Conservation (phyloP, 768 basidiomycete genomes). For the Mycena chlorophos region DNA sequence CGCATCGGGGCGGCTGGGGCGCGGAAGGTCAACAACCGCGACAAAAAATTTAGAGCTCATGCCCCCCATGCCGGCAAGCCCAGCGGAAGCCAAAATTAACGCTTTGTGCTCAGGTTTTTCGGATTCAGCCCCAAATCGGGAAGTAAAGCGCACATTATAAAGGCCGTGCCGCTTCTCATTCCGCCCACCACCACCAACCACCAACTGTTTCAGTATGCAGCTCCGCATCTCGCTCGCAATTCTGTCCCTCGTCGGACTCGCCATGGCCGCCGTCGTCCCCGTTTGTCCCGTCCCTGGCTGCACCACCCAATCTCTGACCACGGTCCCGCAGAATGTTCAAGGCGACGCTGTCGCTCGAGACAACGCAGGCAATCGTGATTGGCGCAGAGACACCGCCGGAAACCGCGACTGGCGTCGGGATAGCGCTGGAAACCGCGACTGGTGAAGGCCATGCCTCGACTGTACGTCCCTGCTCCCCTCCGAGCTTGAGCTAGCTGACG, state of each 20-base stretch:
- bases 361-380: conserved; percentile 15
- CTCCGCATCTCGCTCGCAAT: conserved; percentile 36
- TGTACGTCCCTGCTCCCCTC: not conserved
- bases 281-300: conserved; percentile 38
- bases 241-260: conserved; percentile 35
- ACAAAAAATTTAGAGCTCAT: too few relatives aligned
- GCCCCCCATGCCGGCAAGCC: too few relatives aligned
- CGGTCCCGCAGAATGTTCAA: conserved; percentile 21
- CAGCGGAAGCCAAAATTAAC: too few relatives aligned
- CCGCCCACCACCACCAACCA: conserved; percentile 24
- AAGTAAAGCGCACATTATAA: too few relatives aligned
- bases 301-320: conserved; percentile 8
- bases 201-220: conserved; percentile 30
- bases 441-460: conserved; percentile 18
- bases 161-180: conserved; percentile 20
- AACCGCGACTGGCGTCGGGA: conserved; percentile 26
- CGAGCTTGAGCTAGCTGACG: not conserved
- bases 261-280: conserved; percentile 26
- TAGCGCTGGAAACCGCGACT: conserved; percentile 20
- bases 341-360: conserved; percentile 19
- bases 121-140: too few relatives aligned
- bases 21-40: too few relatives aligned
- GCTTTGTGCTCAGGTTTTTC: too few relatives aligned
- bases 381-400: conserved; percentile 15
- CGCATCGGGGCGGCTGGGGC: too few relatives aligned